A percentile compares a stretch with the other conserved stretches of the same genome.
These are phyloP conservation scores for Phoma sp. DNA, from an alignment of 2,329 filamentous ascomycete genomes.

Conservation along the genomic window DNA sequence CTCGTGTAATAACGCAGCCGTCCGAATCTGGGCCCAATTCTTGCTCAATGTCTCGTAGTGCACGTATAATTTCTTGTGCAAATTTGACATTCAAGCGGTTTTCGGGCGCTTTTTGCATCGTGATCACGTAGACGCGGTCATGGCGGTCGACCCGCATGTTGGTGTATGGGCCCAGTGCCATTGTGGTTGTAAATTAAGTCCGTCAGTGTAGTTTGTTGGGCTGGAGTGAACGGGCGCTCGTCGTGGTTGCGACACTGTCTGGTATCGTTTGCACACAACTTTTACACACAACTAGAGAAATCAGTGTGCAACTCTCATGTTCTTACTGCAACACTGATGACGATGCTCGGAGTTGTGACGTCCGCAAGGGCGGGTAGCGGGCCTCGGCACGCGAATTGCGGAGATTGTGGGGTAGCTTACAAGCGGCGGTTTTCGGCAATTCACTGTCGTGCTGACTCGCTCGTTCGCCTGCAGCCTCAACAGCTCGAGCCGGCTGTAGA, in stretches of 20 bases:
- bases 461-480: no score
- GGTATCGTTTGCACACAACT: no score
- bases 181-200: slow-evolving; percentile 12
- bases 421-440: slow-evolving; percentile 24
- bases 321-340: neutral
- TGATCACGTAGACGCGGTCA: slow-evolving; percentile 61
- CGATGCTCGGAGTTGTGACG: neutral
- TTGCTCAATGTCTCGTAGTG: slow-evolving; percentile 57
- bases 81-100: slow-evolving; percentile 61
- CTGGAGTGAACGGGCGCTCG: neutral
- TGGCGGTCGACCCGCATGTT: slow-evolving; percentile 57
- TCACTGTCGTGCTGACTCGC: slow-evolving; percentile 1
- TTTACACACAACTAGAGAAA: no score
- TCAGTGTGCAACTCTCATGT: neutral
- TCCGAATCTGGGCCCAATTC: slow-evolving; percentile 57
- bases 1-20: slow-evolving; percentile 62
- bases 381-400: slow-evolving; percentile 32
- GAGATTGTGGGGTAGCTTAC: slow-evolving; percentile 30
- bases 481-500: no score
- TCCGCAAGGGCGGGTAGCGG: neutral
- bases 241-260: neutral
- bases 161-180: slow-evolving; percentile 44
- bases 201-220: neutral
- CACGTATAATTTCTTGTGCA: slow-evolving; percentile 61
- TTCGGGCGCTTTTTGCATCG: slow-evolving; percentile 62